These are phyloP conservation scores for Glycine tomentella DNA, from an alignment of 306 rosid species.

Conservation along the genomic window DNA sequence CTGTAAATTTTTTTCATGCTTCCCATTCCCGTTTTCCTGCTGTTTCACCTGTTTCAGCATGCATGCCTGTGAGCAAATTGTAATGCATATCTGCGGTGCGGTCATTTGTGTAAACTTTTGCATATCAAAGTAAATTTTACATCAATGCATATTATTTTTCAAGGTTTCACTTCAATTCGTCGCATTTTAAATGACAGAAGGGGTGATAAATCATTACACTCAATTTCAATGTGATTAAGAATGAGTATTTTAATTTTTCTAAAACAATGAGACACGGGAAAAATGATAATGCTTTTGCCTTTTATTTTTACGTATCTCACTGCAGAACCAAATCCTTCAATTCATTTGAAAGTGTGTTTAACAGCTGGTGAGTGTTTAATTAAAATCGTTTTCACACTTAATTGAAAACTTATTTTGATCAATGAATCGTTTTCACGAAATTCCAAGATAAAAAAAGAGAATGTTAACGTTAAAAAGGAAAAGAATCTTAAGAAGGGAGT, in stretches of 20 bases:
- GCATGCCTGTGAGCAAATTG: constrained; percentile 38
- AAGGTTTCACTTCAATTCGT: background rate
- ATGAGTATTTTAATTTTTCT: background rate
- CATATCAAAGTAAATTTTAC: constrained; percentile 18
- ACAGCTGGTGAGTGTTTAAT: no score
- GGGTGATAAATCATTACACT: background rate
- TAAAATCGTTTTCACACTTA: no score
- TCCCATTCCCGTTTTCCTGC: constrained; percentile 1
- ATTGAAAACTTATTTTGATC: no score
- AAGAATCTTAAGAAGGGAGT: no score
- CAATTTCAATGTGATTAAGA: background rate
- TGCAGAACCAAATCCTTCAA: no score
- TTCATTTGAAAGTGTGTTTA: no score
- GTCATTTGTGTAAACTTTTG: constrained; percentile 37
- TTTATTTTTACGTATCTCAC: no score
- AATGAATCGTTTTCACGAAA: no score
- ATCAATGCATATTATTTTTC: background rate
- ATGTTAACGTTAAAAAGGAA: no score
- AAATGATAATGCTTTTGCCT: no score
- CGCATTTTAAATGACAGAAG: background rate
- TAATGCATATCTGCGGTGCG: constrained; percentile 19
- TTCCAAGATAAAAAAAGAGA: no score
- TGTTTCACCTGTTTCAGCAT: constrained; percentile 31
- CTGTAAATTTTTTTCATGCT: constrained; percentile 18
- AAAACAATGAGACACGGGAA: no score